phyloP scores from a whole-genome alignment of 805 yeast species.

The Starmerella vitae region DNA sequence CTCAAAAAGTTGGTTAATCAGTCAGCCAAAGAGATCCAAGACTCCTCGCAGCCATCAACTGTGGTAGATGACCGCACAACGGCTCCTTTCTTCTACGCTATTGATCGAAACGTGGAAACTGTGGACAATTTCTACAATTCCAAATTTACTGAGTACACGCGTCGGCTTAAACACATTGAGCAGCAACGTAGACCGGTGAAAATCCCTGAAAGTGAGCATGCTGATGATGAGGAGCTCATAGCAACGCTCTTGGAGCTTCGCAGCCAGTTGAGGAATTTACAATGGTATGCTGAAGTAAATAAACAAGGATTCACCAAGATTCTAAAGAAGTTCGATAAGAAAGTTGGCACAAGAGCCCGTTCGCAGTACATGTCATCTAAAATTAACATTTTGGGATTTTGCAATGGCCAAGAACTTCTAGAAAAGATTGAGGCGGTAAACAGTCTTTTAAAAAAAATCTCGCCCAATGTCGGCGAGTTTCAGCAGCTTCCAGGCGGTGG shows the following conservation, averaged over 20 bases:
- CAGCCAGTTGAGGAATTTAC: constrained; percentile 62
- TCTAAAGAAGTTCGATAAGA: constrained; percentile 79
- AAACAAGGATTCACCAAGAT: constrained; percentile 82
- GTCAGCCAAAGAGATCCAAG: constrained; percentile 32
- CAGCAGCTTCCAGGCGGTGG: neutral
- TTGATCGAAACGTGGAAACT: constrained; percentile 68
- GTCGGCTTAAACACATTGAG: constrained; percentile 40
- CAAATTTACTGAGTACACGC: constrained; percentile 59
- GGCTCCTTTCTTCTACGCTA: constrained; percentile 48
- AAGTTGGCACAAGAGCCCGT: constrained; percentile 48
- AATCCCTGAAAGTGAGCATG: constrained; percentile 27
- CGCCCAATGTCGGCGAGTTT: constrained; percentile 19
- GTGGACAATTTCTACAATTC: constrained; percentile 68
- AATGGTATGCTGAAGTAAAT: constrained; percentile 89
- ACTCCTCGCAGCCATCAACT: neutral
- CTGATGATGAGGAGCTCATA: constrained; percentile 48
- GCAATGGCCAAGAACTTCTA: constrained; percentile 51
- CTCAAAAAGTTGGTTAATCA: constrained; percentile 68
- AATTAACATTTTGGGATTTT: constrained; percentile 61
- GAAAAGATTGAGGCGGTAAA: constrained; percentile 33
- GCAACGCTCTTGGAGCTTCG: constrained; percentile 64
- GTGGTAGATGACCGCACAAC: constrained; percentile 12
- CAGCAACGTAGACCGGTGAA: constrained; percentile 18
- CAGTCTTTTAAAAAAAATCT: constrained; percentile 20
- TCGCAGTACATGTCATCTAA: constrained; percentile 48